phyloP scores from a whole-genome alignment of 352 stramenopile genomes.

The Pythium scleroteichum region DNA sequence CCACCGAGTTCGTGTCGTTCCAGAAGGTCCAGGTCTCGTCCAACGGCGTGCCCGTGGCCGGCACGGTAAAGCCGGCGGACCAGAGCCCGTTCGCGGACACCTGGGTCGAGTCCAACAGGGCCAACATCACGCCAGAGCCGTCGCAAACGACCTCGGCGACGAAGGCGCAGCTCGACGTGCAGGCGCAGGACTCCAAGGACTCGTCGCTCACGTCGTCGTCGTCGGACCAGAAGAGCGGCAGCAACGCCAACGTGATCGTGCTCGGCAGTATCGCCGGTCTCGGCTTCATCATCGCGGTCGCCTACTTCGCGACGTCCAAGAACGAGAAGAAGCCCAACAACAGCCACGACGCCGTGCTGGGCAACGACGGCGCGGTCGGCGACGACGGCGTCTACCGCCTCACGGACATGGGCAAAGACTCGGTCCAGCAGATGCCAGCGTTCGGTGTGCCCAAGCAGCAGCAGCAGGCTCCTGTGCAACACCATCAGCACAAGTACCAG shows the following conservation, averaged over 20 bases:
- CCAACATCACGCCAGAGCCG: background rate
- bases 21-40: slow-evolving; percentile 1
- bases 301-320: slow-evolving; percentile 8
- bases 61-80: slow-evolving; percentile 7
- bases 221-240: background rate
- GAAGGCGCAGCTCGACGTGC: background rate
- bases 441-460: background rate
- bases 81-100: background rate
- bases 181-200: background rate
- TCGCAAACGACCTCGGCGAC: background rate
- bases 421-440: background rate
- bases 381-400: slow-evolving; percentile 17
- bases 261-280: slow-evolving; percentile 9
- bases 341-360: background rate
- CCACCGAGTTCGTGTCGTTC: slow-evolving; percentile 66
- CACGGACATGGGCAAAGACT: slow-evolving; percentile 8
- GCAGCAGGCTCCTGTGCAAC: background rate
- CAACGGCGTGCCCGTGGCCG: background rate
- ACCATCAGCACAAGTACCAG: background rate
- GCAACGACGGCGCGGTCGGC: background rate
- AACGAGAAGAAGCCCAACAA: slow-evolving; percentile 5
- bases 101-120: too few species aligned
- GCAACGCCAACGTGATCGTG: slow-evolving; percentile 18
- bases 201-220: background rate
- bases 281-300: slow-evolving; percentile 16